phyloP scores from a whole-genome alignment of 108 stramenopile genomes.

The Chaetoceros tenuissimus region DNA sequence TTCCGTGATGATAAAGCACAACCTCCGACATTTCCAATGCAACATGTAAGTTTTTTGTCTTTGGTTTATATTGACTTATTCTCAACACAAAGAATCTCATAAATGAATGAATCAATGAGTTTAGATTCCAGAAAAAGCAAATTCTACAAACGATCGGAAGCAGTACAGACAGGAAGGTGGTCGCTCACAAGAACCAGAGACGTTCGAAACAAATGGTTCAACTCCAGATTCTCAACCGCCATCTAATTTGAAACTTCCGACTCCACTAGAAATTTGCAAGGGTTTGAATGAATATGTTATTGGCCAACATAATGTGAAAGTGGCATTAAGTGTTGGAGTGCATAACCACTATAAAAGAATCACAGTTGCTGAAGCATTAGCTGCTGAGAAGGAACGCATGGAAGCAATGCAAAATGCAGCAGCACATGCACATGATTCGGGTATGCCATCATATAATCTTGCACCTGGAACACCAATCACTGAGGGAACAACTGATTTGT shows the following conservation, averaged over 20 bases:
- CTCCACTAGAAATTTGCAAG: constrained; percentile 72
- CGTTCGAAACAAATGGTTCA: background rate
- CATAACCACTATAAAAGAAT: constrained; percentile 97
- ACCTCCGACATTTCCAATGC: constrained; percentile 48
- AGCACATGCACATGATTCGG: constrained; percentile 8
- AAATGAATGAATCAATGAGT: background rate
- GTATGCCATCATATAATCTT: background rate
- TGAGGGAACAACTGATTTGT: constrained; percentile 31
- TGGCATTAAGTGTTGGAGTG: constrained; percentile 88
- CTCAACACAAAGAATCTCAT: background rate
- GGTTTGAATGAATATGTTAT: constrained; percentile 93
- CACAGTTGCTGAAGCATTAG: constrained; percentile 47
- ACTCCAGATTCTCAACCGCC: background rate
- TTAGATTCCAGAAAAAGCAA: constrained; percentile 17
- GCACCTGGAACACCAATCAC: background rate
- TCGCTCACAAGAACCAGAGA: background rate
- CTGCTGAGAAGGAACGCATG: constrained; percentile 17
- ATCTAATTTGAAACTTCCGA: constrained; percentile 40
- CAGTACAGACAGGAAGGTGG: background rate
- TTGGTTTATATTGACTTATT: background rate
- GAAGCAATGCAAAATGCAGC: constrained; percentile 15
- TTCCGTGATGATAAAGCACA: background rate
- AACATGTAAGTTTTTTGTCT: constrained; percentile 46
- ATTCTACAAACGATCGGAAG: constrained; percentile 3
- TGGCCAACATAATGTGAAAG: constrained; percentile 91